phyloP scores from a whole-genome alignment of 257 asterid genomes.

The Lavandula angustifolia region DNA sequence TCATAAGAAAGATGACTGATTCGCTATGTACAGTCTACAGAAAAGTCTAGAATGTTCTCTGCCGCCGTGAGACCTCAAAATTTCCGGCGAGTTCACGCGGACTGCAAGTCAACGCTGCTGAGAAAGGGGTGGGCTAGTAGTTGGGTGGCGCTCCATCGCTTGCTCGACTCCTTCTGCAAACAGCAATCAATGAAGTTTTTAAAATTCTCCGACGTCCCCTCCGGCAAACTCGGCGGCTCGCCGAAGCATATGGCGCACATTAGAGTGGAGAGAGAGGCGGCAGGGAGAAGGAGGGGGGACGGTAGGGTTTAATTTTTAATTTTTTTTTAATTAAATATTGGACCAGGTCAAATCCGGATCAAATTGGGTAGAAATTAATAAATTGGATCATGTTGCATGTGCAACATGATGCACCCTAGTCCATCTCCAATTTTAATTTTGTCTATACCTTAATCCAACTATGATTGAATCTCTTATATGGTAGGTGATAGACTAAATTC shows the following conservation, averaged over 20 bases:
- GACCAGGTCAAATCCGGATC: too few species aligned
- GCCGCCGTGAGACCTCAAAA: conserved; percentile 19
- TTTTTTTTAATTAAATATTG: too few species aligned
- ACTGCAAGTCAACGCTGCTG: conserved; percentile 27
- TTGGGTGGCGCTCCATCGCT: conserved; percentile 68
- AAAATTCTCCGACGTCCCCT: conserved; percentile 52
- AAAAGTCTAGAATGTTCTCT: conserved; percentile 5
- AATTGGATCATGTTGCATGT: too few species aligned
- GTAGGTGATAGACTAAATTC: too few species aligned
- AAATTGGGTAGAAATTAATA: too few species aligned
- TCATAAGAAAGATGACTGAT: neutral
- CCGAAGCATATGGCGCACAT: conserved; percentile 98
- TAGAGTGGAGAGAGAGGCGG: too few species aligned
- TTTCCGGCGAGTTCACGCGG: conserved; percentile 21
- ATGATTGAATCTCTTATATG: too few species aligned
- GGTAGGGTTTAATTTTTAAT: too few species aligned
- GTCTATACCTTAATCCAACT: too few species aligned
- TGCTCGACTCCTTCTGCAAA: conserved; percentile 78
- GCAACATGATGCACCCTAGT: too few species aligned
- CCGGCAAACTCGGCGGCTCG: conserved; percentile 84
- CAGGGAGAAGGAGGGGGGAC: too few species aligned
- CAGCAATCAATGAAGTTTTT: conserved; percentile 72
- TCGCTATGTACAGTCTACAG: conserved; percentile 26
- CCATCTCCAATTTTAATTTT: too few species aligned
- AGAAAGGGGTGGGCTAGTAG: conserved; percentile 68